Conservation (phyloP, 805 yeast genomes). For the Kluyveromyces siamensis region DNA sequence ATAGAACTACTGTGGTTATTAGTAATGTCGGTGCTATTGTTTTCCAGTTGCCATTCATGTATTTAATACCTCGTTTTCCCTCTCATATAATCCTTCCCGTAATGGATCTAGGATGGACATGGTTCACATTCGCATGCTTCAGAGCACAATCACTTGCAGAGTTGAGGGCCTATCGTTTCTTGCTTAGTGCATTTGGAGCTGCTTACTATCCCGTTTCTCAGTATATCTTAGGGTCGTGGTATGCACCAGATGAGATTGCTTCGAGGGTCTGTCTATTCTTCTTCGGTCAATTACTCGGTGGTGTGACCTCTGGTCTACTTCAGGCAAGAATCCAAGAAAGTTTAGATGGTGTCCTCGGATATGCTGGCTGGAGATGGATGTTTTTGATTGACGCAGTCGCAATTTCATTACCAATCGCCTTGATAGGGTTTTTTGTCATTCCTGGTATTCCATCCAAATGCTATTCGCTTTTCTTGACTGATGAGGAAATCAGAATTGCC, state of each 20-base stretch:
- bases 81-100: conserved; percentile 39
- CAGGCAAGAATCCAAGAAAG: conserved; percentile 35
- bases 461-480: conserved; percentile 45
- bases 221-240: conserved; percentile 52
- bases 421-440: conserved; percentile 38
- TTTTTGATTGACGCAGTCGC: conserved; percentile 54
- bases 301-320: conserved; percentile 47
- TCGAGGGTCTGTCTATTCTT: conserved; percentile 57
- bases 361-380: conserved; percentile 61
- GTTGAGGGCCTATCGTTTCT: conserved; percentile 53
- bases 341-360: conserved; percentile 37
- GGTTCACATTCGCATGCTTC: conserved; percentile 50
- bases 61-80: conserved; percentile 47
- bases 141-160: conserved; percentile 40
- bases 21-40: conserved; percentile 55
- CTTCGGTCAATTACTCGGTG: conserved; percentile 41
- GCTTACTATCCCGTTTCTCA: conserved; percentile 58
- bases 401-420: conserved; percentile 39
- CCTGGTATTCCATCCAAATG: conserved; percentile 58
- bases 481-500: conserved; percentile 50
- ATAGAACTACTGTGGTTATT: conserved; percentile 49
- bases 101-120: conserved; percentile 61
- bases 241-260: conserved; percentile 47
- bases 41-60: conserved; percentile 59
- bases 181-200: conserved; percentile 63